Conservation (phyloP, 2,329 filamentous ascomycete genomes). For the Huntiella bhutanensis region DNA sequence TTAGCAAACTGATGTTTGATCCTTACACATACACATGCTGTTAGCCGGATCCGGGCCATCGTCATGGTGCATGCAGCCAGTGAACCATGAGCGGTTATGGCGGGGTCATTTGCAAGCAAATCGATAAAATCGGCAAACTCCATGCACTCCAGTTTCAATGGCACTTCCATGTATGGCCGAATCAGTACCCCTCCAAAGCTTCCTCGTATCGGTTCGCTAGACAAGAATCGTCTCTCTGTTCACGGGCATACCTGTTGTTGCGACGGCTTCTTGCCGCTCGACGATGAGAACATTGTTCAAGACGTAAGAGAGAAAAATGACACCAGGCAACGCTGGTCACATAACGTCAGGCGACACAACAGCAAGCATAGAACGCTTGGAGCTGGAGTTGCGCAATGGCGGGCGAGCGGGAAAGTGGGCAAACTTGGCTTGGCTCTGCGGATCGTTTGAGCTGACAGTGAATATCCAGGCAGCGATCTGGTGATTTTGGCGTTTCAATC, state of each 20-base stretch:
- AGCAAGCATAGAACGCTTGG: background rate
- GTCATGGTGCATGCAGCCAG: background rate
- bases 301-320: background rate
- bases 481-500: no score
- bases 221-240: no score
- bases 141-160: no score
- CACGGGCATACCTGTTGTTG: slow-evolving; percentile 43
- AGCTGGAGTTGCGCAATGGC: no score
- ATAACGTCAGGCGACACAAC: slow-evolving; percentile 3
- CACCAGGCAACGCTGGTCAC: background rate
- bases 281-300: slow-evolving; percentile 42
- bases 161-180: no score
- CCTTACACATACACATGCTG: no score
- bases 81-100: background rate
- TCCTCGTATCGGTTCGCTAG: no score
- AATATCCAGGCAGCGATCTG: no score
- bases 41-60: no score
- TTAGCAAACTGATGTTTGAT: slow-evolving; percentile 1
- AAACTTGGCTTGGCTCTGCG: background rate
- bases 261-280: slow-evolving; percentile 46
- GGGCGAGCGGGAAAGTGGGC: background rate
- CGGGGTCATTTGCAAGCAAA: background rate
- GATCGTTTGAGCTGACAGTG: no score
- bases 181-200: no score
- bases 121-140: no score